phyloP scores from a whole-genome alignment of 768 basidiomycete species.

The Hirschioporus abietinus region DNA sequence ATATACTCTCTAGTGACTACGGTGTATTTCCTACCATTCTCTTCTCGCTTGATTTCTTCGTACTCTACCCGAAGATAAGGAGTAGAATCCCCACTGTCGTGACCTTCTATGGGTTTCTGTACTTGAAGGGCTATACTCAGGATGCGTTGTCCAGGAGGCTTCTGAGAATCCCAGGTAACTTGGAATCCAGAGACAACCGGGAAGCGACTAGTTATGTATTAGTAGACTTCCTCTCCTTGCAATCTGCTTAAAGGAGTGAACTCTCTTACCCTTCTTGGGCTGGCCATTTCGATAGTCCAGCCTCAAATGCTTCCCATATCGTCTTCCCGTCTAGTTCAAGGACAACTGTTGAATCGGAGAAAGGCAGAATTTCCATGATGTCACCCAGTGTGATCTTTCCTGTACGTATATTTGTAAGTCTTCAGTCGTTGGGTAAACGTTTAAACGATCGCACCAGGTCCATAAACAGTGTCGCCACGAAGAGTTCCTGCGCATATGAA shows the following conservation, averaged over 20 bases:
- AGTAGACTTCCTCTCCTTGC: background rate
- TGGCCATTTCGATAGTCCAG: constrained; percentile 70
- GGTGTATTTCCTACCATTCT: constrained; percentile 57
- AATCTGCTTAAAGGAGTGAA: background rate
- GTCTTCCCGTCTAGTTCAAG: constrained; percentile 72
- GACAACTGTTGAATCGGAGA: constrained; percentile 80
- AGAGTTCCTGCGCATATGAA: constrained; percentile 80
- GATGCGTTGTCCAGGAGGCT: constrained; percentile 65
- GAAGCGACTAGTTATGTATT: constrained; percentile 59
- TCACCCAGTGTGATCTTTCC: constrained; percentile 79
- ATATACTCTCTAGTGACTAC: constrained; percentile 87
- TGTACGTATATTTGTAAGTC: constrained; percentile 20
- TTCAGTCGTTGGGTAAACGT: background rate
- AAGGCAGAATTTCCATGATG: constrained; percentile 84
- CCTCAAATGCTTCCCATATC: constrained; percentile 78
- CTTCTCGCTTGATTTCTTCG: constrained; percentile 47
- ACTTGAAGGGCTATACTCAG: constrained; percentile 62
- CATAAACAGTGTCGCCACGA: constrained; percentile 81
- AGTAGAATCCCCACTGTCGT: constrained; percentile 21
- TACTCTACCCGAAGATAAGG: constrained; percentile 34
- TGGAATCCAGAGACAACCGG: constrained; percentile 81
- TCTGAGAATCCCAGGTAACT: constrained; percentile 82
- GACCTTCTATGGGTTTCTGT: constrained; percentile 23
- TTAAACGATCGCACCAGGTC: constrained; percentile 47
- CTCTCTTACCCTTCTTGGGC: constrained; percentile 77